These are phyloP conservation scores for Fonsecaea pugnacius DNA, from an alignment of 2,329 filamentous ascomycete genomes.

Conservation along the genomic window DNA sequence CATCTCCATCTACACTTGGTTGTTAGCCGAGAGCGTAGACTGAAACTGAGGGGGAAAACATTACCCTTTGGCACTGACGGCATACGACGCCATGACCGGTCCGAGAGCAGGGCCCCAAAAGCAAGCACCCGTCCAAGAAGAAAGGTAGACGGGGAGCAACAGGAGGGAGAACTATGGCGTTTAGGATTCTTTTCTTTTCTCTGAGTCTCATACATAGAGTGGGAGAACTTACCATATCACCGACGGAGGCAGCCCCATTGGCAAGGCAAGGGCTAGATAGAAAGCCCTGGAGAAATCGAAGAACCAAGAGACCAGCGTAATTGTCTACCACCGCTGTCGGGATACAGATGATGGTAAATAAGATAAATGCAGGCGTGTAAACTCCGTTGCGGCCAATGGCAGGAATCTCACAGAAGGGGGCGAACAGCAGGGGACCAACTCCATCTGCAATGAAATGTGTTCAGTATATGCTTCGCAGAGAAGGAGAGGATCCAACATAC, in stretches of 20 bases:
- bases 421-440: slow-evolving; percentile 49
- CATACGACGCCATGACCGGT: slow-evolving; percentile 64
- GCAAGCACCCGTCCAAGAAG: slow-evolving; percentile 59
- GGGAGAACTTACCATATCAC: slow-evolving; percentile 41
- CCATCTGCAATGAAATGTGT: slow-evolving; percentile 18
- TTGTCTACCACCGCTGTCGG: slow-evolving; percentile 66
- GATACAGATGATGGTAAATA: slow-evolving; percentile 71
- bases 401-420: slow-evolving; percentile 69
- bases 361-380: slow-evolving; percentile 68
- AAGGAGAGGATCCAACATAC: slow-evolving; percentile 46
- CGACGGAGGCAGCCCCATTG: slow-evolving; percentile 55
- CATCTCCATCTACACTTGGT: slow-evolving; percentile 58
- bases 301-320: slow-evolving; percentile 66
- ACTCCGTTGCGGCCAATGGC: slow-evolving; percentile 68
- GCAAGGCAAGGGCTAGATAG: slow-evolving; percentile 69
- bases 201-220: neutral
- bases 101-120: slow-evolving; percentile 60
- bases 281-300: slow-evolving; percentile 68
- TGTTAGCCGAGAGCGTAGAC: neutral
- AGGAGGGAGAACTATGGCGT: slow-evolving; percentile 53
- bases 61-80: slow-evolving; percentile 55
- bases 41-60: neutral
- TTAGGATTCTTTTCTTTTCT: neutral
- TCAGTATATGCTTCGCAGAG: neutral
- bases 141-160: slow-evolving; percentile 62